Percentiles rank a stretch among this genome's conserved stretches.
phyloP scores from a whole-genome alignment of 2,329 filamentous ascomycete species.

The Aschersonia sp. region DNA sequence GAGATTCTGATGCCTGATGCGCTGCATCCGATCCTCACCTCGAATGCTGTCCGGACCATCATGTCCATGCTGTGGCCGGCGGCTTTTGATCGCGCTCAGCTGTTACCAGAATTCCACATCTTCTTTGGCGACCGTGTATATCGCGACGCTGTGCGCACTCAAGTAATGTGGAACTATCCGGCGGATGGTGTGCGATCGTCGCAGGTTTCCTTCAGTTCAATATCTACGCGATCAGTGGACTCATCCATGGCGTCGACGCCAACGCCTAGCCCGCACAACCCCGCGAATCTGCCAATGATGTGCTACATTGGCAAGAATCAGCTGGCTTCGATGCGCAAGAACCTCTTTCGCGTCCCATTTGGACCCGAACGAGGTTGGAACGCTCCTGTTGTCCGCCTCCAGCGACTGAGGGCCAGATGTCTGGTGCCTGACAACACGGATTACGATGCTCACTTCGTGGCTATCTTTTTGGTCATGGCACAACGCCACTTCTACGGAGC shows the following conservation, averaged over 20 bases:
- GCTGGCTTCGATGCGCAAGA: constrained; percentile 28
- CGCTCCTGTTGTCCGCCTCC: constrained; percentile 30
- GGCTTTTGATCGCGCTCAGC: constrained; percentile 14
- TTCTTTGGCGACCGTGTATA: constrained; percentile 33
- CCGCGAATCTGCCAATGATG: constrained; percentile 18
- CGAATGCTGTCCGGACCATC: constrained; percentile 26
- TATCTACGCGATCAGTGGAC: constrained; percentile 20
- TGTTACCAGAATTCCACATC: constrained; percentile 28
- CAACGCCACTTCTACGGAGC: constrained; percentile 35
- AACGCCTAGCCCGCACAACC: constrained; percentile 8
- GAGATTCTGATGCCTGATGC: constrained; percentile 22
- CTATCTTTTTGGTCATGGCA: constrained; percentile 40
- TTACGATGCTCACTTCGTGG: constrained; percentile 37
- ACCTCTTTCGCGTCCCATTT: constrained; percentile 29
- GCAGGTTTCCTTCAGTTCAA: constrained; percentile 18
- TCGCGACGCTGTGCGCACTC: constrained; percentile 28
- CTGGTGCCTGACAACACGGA: constrained; percentile 32
- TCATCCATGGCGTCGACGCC: constrained; percentile 11
- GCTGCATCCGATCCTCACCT: constrained; percentile 19
- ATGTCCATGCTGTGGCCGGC: constrained; percentile 29
- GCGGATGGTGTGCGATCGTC: constrained; percentile 10
- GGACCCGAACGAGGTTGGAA: constrained; percentile 28
- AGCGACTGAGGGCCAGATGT: constrained; percentile 29
- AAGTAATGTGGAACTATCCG: constrained; percentile 33
- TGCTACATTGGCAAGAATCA: constrained; percentile 34